phyloP scores from a whole-genome alignment of 1,284 basidiomycete genomes.

The Psilocybe mexicana region DNA sequence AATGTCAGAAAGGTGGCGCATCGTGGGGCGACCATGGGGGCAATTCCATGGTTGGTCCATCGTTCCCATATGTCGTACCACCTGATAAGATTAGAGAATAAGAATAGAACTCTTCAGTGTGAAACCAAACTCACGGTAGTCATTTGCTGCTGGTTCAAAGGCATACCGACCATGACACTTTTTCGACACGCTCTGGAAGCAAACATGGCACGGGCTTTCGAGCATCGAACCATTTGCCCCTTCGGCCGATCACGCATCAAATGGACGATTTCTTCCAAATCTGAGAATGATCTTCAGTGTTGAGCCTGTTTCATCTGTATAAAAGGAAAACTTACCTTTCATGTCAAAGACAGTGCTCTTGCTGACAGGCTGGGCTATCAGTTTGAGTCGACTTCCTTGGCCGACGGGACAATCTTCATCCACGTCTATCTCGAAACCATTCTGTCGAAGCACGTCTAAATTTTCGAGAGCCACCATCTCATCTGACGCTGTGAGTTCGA shows the following conservation, averaged over 20 bases:
- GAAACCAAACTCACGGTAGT: conserved; percentile 52
- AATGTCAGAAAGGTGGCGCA: conserved; percentile 79
- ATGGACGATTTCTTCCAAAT: conserved; percentile 94
- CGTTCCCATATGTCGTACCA: conserved; percentile 90
- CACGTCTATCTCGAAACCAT: conserved; percentile 89
- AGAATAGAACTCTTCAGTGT: conserved; percentile 1
- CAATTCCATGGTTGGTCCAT: conserved; percentile 99
- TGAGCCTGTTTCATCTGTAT: not conserved
- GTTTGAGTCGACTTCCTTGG: conserved; percentile 55
- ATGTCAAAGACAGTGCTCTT: conserved; percentile 82
- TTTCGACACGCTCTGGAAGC: conserved; percentile 94
- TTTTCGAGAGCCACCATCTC: conserved; percentile 90
- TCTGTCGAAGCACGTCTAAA: conserved; percentile 74
- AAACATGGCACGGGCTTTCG: conserved; percentile 95
- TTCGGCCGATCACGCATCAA: conserved; percentile 76
- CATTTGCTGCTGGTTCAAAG: conserved; percentile 82
- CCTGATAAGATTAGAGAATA: conserved; percentile 43
- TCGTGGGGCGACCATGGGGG: conserved; percentile 94
- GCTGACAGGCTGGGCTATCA: conserved; percentile 89
- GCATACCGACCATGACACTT: conserved; percentile 95
- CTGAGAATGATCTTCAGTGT: conserved; percentile 41
- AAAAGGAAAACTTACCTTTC: conserved; percentile 39
- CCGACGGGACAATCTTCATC: conserved; percentile 54
- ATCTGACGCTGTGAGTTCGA: conserved; percentile 90
- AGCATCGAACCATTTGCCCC: conserved; percentile 84